Base-by-base conservation (phyloP, 495 filamentous ascomycete species). In the Tuber brumale region DNA sequence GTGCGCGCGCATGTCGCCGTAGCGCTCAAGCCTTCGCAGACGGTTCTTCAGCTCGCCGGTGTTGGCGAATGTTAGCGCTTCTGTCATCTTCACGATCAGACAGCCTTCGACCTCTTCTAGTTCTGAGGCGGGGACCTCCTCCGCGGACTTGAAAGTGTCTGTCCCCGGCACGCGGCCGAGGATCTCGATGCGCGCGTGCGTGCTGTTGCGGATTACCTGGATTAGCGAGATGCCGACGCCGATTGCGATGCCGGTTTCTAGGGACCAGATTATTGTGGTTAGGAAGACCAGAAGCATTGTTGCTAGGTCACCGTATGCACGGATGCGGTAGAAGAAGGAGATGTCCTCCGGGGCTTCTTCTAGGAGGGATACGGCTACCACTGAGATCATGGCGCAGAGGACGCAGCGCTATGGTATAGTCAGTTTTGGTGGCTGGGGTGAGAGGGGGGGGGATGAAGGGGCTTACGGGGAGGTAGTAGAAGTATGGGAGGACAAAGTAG, bases 21-120 rank as follows among this genome's bases (percentile, higher is more conserved):
- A 97, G 37, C 92, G 86, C 84, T 98, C 95, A 10, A 99, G 85
- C 19, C 96, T 86, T 23, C 92, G 87, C 8, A 99, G 87, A 12
- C 96, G 87, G 74, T 90, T 91, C 85, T 94, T 97, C 35, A 99
- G 86, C 74, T 95, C 92, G 31, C 96, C 96, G 1, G 96, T 97
- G 82, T 99, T 99, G 73, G 95, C 95, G 80, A 99, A 99, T 0
- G 96, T 98, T 61, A 99, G 86, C 0, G 95, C 95, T 80, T 98
- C 96, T 0, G 95, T 95, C 79, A 99, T 97, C 84, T 97, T 97
- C 72, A 98, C 94, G 77, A 99, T 97, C 46, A 99, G 84, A 75
- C 93, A 95, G 19, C 94, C 93, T 81, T 97, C 93, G 71, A 98
- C 87, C 76, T 97, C 92, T 82, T 98, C 95, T 6, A 97, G 86